Evolutionary conservation across 108 stramenopile species (phyloP).

Genomic region (Licmophora abbreviata): DNA sequence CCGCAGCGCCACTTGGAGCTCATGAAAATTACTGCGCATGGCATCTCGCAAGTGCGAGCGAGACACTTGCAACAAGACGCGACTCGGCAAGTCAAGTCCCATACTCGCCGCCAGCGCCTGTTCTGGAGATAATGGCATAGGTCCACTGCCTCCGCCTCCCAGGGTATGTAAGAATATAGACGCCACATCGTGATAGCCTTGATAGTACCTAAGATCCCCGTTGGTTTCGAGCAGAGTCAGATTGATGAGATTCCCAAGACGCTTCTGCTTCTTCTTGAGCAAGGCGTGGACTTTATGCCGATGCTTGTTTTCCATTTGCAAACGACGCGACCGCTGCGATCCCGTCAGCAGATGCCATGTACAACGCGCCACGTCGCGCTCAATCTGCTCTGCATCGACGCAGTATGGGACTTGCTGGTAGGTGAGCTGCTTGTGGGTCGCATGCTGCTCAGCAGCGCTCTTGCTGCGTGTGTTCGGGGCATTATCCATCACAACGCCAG

Average conservation of each 20-base stretch:
- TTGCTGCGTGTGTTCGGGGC: not conserved
- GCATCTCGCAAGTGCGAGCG: slow-evolving; percentile 62
- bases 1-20: slow-evolving; percentile 53
- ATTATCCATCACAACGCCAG: slow-evolving; percentile 2
- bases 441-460: too few relatives aligned
- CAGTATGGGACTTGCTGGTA: slow-evolving; percentile 12
- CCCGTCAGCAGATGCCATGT: slow-evolving; percentile 83
- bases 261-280: slow-evolving; percentile 58
- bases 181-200: slow-evolving; percentile 84
- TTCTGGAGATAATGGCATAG: not conserved
- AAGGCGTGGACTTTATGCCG: slow-evolving; percentile 20
- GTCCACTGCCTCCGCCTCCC: slow-evolving; percentile 31
- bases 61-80: slow-evolving; percentile 53
- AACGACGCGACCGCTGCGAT: slow-evolving; percentile 46
- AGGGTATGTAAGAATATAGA: slow-evolving; percentile 61
- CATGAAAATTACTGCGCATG: slow-evolving; percentile 40
- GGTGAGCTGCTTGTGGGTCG: too few relatives aligned
- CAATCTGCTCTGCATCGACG: slow-evolving; percentile 66
- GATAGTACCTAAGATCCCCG: slow-evolving; percentile 62
- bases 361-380: slow-evolving; percentile 62
- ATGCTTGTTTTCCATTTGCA: slow-evolving; percentile 53
- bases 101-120: slow-evolving; percentile 5
- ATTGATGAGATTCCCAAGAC: slow-evolving; percentile 75
- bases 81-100: slow-evolving; percentile 59
- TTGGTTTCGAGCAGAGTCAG: slow-evolving; percentile 41